Base-by-base conservation (phyloP, 106 monocot genomes). In the Narthecium ossifragum region DNA sequence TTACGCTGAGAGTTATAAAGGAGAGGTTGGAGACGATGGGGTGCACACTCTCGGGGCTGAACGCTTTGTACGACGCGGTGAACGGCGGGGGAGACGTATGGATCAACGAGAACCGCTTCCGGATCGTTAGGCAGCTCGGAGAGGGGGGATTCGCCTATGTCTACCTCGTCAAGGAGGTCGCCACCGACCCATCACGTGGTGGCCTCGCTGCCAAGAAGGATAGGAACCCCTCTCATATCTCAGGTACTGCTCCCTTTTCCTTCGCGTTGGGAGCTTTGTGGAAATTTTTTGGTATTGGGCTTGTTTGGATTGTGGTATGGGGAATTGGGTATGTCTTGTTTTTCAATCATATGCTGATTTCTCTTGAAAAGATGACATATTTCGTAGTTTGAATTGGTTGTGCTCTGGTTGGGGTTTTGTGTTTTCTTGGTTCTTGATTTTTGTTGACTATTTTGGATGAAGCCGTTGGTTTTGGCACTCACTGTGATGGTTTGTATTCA, bases 81-180 rank as follows among this genome's bases (percentile, higher is more conserved):
- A 87, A 87, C 30, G 81, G 84, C 24, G 80, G 76, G 20, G 87
- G 84, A 18, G 96, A 98, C 29, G 83, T 98, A 14, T 90, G 96
- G 96, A 90, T 98, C 79, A 98, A 98, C 78, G 79, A 90, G 69
- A 86, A 78, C 65, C 74, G 96, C 22, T 98, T 98, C 73, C 69
- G 75, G 60, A 87, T 98, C 73, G 31, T 98, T 46, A 67, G 76
- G 57, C 96, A 86, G 74, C 75, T 98, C 31, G 96, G 96, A 4
- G 96, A 98, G 63, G 96, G 96, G 13, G 96, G 84, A 0, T 90
- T 87, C 65, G 83, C 96, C 41, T 87, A 26, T 37, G 96, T 91
- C 30, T 98, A 76, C 62, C 96, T 98, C 59, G 96, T 90, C 39
- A 90, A 77, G 65, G 96, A 98, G 64, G 55, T 85, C 52, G 72